Conservation (phyloP, 176 grass and related monocot genomes). For the Chrysopogon serrulatus region DNA sequence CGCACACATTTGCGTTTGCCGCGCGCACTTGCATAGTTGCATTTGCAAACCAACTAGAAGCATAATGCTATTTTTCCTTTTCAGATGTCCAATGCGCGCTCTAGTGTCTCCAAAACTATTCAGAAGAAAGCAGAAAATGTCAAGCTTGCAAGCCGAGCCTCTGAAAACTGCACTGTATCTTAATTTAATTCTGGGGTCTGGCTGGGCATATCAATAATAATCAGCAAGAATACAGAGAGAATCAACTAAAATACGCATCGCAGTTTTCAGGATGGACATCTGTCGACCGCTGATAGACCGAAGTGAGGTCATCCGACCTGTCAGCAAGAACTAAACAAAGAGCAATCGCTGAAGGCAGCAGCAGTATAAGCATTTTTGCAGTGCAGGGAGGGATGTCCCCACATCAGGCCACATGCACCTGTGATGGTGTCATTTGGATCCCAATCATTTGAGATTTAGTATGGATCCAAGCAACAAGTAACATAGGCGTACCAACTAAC, state of each 20-base stretch:
- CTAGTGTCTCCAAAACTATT: not conserved
- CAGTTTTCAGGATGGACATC: not conserved
- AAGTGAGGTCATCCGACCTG: not conserved
- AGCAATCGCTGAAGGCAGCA: not conserved
- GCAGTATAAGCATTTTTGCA: not conserved
- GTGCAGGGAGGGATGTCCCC: constrained; percentile 19
- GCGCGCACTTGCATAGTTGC: not conserved
- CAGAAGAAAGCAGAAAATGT: not conserved
- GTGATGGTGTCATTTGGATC: constrained; percentile 58
- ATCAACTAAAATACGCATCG: not conserved
- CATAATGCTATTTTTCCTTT: not conserved
- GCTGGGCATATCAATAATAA: not conserved
- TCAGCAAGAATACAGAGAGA: constrained; percentile 4
- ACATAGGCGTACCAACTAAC: constrained; percentile 45
- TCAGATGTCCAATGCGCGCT: not conserved
- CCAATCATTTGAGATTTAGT: constrained; percentile 47
- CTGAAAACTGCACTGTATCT: not conserved
- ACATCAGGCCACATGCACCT: constrained; percentile 36
- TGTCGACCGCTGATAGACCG: constrained; percentile 25
- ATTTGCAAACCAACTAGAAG: not conserved
- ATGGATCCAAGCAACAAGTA: constrained; percentile 38
- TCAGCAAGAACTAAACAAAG: constrained; percentile 38
- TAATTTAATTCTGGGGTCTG: not conserved
- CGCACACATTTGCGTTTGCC: not conserved
- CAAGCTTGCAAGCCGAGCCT: not conserved